Conservation (phyloP, 2,329 filamentous ascomycete genomes). For the Paramyrothecium sp. region DNA sequence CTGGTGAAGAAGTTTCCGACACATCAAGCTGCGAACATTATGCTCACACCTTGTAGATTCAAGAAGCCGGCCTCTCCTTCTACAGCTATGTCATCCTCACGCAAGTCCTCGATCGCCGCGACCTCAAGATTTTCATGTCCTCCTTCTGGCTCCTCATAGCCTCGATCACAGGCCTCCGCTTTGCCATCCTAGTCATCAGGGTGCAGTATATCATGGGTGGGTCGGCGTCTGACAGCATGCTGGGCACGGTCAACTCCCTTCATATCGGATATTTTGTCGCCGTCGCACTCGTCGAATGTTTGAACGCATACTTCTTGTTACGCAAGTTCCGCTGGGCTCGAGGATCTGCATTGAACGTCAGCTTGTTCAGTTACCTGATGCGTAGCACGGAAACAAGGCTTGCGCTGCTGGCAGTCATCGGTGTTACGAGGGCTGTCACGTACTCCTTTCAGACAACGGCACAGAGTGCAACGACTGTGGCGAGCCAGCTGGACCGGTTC, state of each 20-base stretch:
- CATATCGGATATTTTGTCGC: constrained; percentile 40
- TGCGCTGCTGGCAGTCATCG: constrained; percentile 34
- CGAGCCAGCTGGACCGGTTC: constrained; percentile 38
- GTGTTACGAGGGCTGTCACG: constrained; percentile 36
- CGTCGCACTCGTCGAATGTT: constrained; percentile 38
- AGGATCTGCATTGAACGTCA: constrained; percentile 25
- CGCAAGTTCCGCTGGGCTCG: constrained; percentile 32
- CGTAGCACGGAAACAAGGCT: constrained; percentile 37
- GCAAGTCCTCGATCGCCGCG: constrained; percentile 44
- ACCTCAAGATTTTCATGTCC: constrained; percentile 41
- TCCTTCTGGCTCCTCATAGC: constrained; percentile 58
- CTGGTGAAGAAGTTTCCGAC: constrained; percentile 22
- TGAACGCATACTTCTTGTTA: constrained; percentile 38
- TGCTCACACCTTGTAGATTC: constrained; percentile 24
- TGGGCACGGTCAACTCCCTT: constrained; percentile 29
- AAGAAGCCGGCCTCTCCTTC: constrained; percentile 43
- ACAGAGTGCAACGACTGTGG: constrained; percentile 32
- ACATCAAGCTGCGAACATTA: neutral
- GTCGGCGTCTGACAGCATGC: constrained; percentile 18
- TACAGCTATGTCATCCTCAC: constrained; percentile 53
- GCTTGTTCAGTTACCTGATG: constrained; percentile 38
- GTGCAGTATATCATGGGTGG: constrained; percentile 24
- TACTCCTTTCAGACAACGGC: constrained; percentile 36
- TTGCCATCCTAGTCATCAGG: constrained; percentile 31
- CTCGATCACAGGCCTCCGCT: constrained; percentile 48